Evolutionary conservation across 2,329 filamentous ascomycete genomes (phyloP).

Genomic region (Neoascochyta sp.): DNA sequence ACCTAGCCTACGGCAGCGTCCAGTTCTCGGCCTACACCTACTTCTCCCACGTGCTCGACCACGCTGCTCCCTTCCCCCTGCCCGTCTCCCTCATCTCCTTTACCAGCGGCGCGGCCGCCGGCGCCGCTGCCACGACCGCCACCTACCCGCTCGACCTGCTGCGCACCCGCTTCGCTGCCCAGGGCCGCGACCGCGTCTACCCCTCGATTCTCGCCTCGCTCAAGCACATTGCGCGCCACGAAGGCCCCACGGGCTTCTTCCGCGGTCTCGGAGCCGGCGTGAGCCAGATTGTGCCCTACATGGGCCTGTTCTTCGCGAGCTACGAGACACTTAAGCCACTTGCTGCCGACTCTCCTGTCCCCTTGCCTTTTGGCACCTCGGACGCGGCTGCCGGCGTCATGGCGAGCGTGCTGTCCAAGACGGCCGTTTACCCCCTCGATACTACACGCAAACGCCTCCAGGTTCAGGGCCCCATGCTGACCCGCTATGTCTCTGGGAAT

Average conservation of each 20-base stretch:
- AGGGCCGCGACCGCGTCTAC: conserved; percentile 80
- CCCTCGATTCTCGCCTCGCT: conserved; percentile 65
- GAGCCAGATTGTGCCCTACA: conserved; percentile 87
- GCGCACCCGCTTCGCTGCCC: conserved; percentile 92
- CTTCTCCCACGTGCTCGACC: conserved; percentile 63
- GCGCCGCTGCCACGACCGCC: conserved; percentile 72
- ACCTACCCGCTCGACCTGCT: conserved; percentile 94
- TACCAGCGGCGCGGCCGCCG: conserved; percentile 75
- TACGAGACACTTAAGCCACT: conserved; percentile 69
- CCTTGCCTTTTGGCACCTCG: conserved; percentile 66
- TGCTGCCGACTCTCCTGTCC: conserved; percentile 49
- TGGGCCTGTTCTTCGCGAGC: conserved; percentile 90
- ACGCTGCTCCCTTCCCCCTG: conserved; percentile 48
- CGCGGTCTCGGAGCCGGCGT: conserved; percentile 78
- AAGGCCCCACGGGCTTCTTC: conserved; percentile 80
- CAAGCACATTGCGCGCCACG: conserved; percentile 66
- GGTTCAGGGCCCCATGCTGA: conserved; percentile 85
- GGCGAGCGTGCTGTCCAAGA: conserved; percentile 80
- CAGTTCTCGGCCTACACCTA: conserved; percentile 89
- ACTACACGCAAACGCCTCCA: conserved; percentile 89
- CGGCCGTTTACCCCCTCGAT: conserved; percentile 86
- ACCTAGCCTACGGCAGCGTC: conserved; percentile 81
- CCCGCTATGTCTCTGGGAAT: conserved; percentile 75
- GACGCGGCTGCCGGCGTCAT: conserved; percentile 80
- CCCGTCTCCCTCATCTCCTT: conserved; percentile 74